Evolutionary conservation across 2,329 filamentous ascomycete genomes (phyloP).

Genomic region (Fusarium dlaminii): DNA sequence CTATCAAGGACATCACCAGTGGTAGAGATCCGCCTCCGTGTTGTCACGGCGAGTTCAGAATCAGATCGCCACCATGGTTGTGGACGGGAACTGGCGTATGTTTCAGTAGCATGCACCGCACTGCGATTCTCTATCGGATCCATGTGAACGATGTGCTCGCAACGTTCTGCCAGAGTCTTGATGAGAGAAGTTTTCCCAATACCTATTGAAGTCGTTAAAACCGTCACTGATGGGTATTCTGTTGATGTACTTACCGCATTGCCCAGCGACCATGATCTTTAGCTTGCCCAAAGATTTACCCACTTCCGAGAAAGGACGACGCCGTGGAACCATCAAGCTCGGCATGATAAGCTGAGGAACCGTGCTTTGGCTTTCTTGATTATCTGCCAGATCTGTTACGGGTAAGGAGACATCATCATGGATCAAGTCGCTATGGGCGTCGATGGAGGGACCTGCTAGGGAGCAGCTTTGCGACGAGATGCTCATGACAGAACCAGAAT

Average conservation of each 20-base stretch:
- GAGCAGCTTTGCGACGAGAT: conserved; percentile 64
- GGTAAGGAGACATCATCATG: conserved; percentile 26
- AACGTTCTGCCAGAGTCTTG: conserved; percentile 84
- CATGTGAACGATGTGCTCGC: conserved; percentile 93
- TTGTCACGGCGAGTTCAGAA: conserved; percentile 67
- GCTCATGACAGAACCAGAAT: conserved; percentile 52
- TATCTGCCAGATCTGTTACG: conserved; percentile 25
- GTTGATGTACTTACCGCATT: conserved; percentile 64
- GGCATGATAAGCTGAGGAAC: conserved; percentile 95
- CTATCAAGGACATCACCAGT: conserved; percentile 84
- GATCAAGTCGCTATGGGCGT: conserved; percentile 41
- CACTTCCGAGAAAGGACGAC: conserved; percentile 87
- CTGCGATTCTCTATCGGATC: conserved; percentile 66
- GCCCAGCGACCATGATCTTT: conserved; percentile 88
- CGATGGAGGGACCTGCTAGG: conserved; percentile 55
- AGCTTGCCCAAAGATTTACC: conserved; percentile 86
- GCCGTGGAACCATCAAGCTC: conserved; percentile 88
- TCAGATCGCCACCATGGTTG: conserved; percentile 93
- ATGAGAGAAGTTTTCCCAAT: conserved; percentile 91
- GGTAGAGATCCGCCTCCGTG: conserved; percentile 69
- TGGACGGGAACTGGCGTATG: conserved; percentile 82
- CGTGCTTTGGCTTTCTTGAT: conserved; percentile 32
- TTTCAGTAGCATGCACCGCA: conserved; percentile 63
- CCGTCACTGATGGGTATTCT: neutral
- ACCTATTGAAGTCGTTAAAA: conserved; percentile 57